Evolutionary conservation across 2,329 filamentous ascomycete genomes (phyloP).

Genomic region (Aspergillus texensis): DNA sequence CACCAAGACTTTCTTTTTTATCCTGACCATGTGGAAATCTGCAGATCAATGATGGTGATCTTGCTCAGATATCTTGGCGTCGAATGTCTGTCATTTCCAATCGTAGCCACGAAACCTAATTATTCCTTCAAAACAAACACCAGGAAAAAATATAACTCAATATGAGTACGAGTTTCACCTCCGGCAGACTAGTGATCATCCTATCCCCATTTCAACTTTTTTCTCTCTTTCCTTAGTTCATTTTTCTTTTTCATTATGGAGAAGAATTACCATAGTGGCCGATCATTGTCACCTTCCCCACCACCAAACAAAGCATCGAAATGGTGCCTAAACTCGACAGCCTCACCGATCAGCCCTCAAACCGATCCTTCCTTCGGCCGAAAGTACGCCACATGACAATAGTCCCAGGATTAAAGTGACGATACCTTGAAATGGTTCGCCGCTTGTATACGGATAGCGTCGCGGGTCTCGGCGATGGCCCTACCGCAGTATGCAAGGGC

Average conservation of each 20-base stretch:
- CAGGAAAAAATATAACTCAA: neutral
- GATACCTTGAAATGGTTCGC: neutral
- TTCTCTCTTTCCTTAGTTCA: neutral
- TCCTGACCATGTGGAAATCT: neutral
- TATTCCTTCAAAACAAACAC: neutral
- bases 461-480: neutral
- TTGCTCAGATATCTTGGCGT: neutral
- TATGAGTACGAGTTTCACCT: neutral
- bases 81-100: neutral
- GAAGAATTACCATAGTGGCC: too few relatives aligned
- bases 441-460: neutral
- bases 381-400: slow-evolving; percentile 3
- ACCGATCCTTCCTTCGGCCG: neutral
- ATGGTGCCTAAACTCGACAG: neutral
- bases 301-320: neutral
- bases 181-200: neutral
- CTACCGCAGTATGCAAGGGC: neutral
- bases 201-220: neutral
- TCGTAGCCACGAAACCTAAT: neutral
- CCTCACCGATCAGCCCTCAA: neutral
- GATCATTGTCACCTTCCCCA: neutral
- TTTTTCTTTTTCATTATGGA: neutral
- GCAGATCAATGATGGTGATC: neutral
- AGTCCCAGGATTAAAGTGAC: neutral
- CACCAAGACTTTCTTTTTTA: neutral